phyloP scores from a whole-genome alignment of 164 flowering plant genomes.

The Nymphaea colorata region DNA sequence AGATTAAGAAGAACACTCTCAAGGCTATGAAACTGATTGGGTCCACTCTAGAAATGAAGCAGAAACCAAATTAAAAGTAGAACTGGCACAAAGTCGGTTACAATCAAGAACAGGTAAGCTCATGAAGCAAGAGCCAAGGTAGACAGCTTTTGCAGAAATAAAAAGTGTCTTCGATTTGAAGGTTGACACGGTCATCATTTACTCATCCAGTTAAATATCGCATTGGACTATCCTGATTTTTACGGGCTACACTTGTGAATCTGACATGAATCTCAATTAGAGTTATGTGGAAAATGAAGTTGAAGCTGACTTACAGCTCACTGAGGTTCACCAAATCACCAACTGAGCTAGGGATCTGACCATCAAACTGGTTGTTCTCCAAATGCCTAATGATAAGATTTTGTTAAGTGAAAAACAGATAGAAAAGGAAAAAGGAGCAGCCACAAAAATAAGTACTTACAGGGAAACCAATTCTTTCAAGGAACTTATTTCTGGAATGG shows the following conservation, averaged over 20 bases:
- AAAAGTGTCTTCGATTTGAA: too few species aligned
- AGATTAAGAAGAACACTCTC: too few species aligned
- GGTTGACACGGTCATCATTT: too few species aligned
- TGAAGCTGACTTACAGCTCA: slow-evolving; percentile 37
- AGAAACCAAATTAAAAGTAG: too few species aligned
- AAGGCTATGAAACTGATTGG: too few species aligned
- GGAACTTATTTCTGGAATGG: slow-evolving; percentile 43
- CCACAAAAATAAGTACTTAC: slow-evolving; percentile 21
- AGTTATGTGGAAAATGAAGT: background rate
- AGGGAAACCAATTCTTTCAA: slow-evolving; percentile 34
- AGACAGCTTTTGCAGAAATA: too few species aligned
- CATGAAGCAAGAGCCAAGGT: too few species aligned
- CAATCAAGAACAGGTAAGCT: too few species aligned
- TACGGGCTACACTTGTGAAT: background rate
- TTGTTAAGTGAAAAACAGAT: background rate
- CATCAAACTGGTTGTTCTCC: slow-evolving; percentile 61
- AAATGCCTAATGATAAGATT: slow-evolving; percentile 35
- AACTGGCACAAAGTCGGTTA: too few species aligned
- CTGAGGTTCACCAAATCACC: slow-evolving; percentile 32
- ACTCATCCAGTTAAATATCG: too few species aligned
- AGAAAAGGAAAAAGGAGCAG: background rate
- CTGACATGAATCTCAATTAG: background rate
- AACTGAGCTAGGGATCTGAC: slow-evolving; percentile 48
- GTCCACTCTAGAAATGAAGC: too few species aligned
- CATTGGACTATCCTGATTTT: background rate